Conservation (phyloP, 306 rosid species). For the Begonia peltatifolia region DNA sequence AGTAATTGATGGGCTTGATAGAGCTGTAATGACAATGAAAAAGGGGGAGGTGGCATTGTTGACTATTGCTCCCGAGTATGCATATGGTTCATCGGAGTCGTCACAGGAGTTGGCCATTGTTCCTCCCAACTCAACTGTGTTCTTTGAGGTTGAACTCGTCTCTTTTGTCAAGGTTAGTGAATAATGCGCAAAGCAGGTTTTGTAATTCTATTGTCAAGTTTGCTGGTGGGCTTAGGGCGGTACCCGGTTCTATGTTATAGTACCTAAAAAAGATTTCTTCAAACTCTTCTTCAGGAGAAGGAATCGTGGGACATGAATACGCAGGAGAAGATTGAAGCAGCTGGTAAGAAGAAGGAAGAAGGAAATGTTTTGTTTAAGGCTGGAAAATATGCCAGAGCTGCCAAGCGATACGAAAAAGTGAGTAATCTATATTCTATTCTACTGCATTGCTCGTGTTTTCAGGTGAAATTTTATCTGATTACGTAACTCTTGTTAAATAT, state of each 20-base stretch:
- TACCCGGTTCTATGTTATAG: too few relatives aligned
- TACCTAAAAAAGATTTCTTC: neutral
- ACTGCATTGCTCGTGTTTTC: too few relatives aligned
- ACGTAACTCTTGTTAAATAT: too few relatives aligned
- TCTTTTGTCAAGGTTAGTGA: constrained; percentile 61
- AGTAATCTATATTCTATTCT: neutral
- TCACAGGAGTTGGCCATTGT: constrained; percentile 56
- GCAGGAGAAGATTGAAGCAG: constrained; percentile 27
- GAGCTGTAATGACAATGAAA: constrained; percentile 73
- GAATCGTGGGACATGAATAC: constrained; percentile 35
- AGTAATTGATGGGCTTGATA: constrained; percentile 83
- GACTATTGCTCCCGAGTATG: constrained; percentile 71
- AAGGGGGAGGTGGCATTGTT: constrained; percentile 65
- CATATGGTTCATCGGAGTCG: constrained; percentile 46
- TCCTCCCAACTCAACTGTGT: constrained; percentile 58
- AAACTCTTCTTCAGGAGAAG: constrained; percentile 16
- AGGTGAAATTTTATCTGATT: too few relatives aligned
- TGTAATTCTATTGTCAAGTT: neutral
- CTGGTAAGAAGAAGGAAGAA: constrained; percentile 32
- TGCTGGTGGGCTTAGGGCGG: neutral
- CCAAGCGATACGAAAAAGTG: constrained; percentile 33
- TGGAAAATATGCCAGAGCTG: constrained; percentile 31
- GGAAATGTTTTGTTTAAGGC: constrained; percentile 30
- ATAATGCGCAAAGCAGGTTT: neutral
- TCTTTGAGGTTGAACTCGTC: constrained; percentile 61